A percentile compares a stretch with the other conserved stretches of the same genome.
phyloP scores from a whole-genome alignment of 164 flowering plant species.

The Tetrastigma voinierianum region DNA sequence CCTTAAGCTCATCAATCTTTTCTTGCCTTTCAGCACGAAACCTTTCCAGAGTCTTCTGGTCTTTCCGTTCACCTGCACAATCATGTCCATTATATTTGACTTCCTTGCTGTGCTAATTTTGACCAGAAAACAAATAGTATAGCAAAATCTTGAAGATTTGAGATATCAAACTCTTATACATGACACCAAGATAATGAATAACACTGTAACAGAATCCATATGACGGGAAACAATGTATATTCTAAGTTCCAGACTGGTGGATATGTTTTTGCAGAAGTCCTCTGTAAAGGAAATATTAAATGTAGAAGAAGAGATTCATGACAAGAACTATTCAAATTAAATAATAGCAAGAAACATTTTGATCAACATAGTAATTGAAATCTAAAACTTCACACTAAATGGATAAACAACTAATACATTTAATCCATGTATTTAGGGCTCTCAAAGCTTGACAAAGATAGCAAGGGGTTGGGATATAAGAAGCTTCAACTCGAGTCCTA shows the following conservation, averaged over 20 bases:
- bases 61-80: slow-evolving; percentile 70
- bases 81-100: neutral
- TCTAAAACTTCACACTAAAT: too few species aligned
- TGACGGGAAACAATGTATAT: neutral
- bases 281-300: neutral
- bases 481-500: too few species aligned
- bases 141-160: neutral
- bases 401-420: too few species aligned
- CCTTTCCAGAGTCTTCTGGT: slow-evolving; percentile 79
- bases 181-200: neutral
- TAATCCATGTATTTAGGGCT: too few species aligned
- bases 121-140: neutral
- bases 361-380: too few species aligned
- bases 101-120: neutral
- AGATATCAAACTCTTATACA: neutral
- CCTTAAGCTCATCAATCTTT: slow-evolving; percentile 91
- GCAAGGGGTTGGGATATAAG: too few species aligned
- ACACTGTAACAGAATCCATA: neutral
- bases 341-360: neutral
- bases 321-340: neutral
- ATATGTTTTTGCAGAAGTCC: neutral
- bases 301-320: neutral
- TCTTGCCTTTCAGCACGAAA: slow-evolving; percentile 81
- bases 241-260: neutral
- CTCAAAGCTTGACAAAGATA: too few species aligned